A percentile compares a stretch with the other conserved stretches of the same genome.
phyloP scores from a whole-genome alignment of 129 eudicot species.

The Chrysanthemum lavandulifolium region DNA sequence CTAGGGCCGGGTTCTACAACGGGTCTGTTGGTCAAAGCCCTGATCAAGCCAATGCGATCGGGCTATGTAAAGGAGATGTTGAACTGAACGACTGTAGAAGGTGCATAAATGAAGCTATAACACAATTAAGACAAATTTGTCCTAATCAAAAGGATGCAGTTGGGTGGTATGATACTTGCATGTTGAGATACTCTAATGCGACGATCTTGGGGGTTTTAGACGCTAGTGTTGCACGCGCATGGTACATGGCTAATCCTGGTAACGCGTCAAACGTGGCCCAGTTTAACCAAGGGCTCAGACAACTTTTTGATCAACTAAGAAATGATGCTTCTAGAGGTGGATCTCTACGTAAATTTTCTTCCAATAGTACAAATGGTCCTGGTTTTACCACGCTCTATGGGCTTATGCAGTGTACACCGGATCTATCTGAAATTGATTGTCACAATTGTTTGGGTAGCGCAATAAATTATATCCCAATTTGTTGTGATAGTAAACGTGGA shows the following conservation, averaged over 20 bases:
- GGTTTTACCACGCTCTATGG: constrained; percentile 18
- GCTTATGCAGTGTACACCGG: constrained; percentile 41
- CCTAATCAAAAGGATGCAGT: constrained; percentile 32
- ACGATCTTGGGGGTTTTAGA: constrained; percentile 29
- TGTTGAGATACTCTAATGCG: constrained; percentile 41
- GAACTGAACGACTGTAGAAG: constrained; percentile 24
- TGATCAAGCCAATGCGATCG: constrained; percentile 36
- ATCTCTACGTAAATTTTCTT: constrained; percentile 41
- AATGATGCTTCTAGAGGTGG: constrained; percentile 35
- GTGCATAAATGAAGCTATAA: constrained; percentile 26
- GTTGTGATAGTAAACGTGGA: constrained; percentile 33
- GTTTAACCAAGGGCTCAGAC: constrained; percentile 20
- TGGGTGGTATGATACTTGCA: constrained; percentile 30
- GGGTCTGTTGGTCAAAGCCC: constrained; percentile 27
- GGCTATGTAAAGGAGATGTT: constrained; percentile 52
- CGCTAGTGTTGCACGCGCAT: background rate
- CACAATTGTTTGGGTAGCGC: constrained; percentile 17
- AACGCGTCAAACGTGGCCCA: constrained; percentile 7
- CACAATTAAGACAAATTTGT: constrained; percentile 16
- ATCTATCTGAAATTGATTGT: constrained; percentile 25
- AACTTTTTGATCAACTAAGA: constrained; percentile 26
- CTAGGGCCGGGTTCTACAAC: constrained; percentile 34
- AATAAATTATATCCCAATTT: background rate
- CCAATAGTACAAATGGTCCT: constrained; percentile 10
- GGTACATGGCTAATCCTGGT: background rate